Evolutionary conservation across 202 grass and related monocot genomes (phyloP), one percentile per base, ranked within the genome.

Genomic region (Panicum hallii): DNA sequence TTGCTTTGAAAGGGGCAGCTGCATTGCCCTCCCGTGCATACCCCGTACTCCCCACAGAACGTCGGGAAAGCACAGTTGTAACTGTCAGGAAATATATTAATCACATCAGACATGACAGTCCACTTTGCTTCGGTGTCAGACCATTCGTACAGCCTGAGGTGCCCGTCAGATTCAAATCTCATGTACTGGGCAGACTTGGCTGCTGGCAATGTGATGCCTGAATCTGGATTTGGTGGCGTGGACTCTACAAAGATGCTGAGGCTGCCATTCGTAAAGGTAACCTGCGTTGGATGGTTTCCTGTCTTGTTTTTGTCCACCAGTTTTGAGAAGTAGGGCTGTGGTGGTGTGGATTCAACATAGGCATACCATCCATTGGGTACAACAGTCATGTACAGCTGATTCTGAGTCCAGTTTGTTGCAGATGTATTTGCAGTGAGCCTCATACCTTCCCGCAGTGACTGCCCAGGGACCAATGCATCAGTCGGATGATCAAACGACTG

Each of bases 401-500:
- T 79, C 19, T 78, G 70, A 0, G 65, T 85, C 72, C 14, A 91
- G 45, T 89, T 86, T 79, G 83, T 86, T 5, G 57, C 3, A 22
- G 87, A 80, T 0, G 22, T 68, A 43, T 68, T 92, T 4, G 79
- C 74, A 46, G 41, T 67, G 15, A 92, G 82, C 22, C 19, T 69
- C 60, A 41, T 48, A 6, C 87, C 79, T 69, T 75, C 74, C 15
- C 66, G 20, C 7, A 87, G 22, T 44, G 72, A 79, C 28, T 92
- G 87, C 14, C 82, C 87, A 14, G 45, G 19, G 64, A 92, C 20
- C 65, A 89, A 32, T 8, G 63, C 43, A 44, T 92, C 79, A 6
- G 83, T 86, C 1, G 87, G 90, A 28, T 92, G 83, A 1, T 76
- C 73, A 70, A 92, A 92, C 6, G 90, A 92, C 71, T 92, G 83